Conservation (phyloP, 495 filamentous ascomycete genomes). For the Corynascus novoguineensis region DNA sequence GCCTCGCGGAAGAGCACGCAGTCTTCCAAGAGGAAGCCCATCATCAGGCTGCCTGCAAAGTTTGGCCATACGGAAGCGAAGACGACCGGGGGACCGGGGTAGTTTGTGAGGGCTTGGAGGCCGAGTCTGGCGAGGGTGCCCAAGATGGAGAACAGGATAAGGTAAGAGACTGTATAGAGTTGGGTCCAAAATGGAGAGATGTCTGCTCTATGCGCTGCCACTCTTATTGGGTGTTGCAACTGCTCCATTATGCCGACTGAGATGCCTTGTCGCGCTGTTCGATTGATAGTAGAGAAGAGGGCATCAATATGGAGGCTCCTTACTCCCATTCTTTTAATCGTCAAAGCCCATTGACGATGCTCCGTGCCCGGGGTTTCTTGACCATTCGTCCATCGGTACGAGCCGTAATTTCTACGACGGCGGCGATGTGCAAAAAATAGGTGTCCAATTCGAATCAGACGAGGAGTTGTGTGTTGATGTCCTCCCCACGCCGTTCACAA, state of each 20-base stretch:
- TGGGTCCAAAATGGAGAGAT: conserved; percentile 58
- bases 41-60: conserved; percentile 71
- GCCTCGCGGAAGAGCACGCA: conserved; percentile 60
- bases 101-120: conserved; percentile 73
- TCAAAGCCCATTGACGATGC: too few species aligned
- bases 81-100: conserved; percentile 68
- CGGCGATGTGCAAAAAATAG: too few species aligned
- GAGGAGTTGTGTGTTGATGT: too few species aligned
- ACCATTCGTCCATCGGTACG: too few species aligned
- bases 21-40: conserved; percentile 85
- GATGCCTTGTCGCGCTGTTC: neutral
- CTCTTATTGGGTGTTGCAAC: too few species aligned
- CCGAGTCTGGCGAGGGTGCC: conserved; percentile 84
- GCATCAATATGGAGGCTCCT: too few species aligned
- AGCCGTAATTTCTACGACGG: too few species aligned
- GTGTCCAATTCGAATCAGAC: too few species aligned
- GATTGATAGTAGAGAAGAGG: too few species aligned
- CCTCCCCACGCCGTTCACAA: too few species aligned
- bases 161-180: conserved; percentile 72
- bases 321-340: too few species aligned
- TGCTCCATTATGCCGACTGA: neutral
- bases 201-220: neutral
- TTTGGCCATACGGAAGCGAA: conserved; percentile 86
- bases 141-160: conserved; percentile 79
- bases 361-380: too few species aligned